Evolutionary conservation across 805 yeast genomes (phyloP).

Genomic region (Blastobotrys parvus): DNA sequence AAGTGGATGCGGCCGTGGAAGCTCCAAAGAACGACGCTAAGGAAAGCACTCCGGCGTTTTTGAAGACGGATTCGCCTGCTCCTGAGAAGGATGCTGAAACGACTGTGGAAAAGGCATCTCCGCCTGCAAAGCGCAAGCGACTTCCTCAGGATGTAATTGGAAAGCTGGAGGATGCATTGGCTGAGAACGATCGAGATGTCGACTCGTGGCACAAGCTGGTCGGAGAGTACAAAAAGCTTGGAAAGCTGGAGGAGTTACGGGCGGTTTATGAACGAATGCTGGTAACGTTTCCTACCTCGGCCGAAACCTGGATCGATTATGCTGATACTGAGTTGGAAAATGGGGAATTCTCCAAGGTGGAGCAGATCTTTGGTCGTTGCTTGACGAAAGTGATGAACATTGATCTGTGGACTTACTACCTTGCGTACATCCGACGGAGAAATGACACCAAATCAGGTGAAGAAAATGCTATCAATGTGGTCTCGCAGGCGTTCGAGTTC

Average conservation of each 20-base stretch:
- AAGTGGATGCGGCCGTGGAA: constrained; percentile 1
- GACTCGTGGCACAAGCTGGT: constrained; percentile 50
- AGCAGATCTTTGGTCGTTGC: constrained; percentile 55
- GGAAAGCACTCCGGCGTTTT: neutral
- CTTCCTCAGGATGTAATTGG: constrained; percentile 45
- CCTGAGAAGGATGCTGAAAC: neutral
- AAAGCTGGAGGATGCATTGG: constrained; percentile 47
- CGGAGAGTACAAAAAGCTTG: constrained; percentile 40
- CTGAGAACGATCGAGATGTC: constrained; percentile 45
- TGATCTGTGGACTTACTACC: constrained; percentile 66
- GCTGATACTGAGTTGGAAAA: constrained; percentile 54
- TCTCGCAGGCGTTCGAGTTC: constrained; percentile 75
- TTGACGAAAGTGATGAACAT: constrained; percentile 56
- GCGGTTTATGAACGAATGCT: constrained; percentile 54
- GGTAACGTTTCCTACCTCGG: constrained; percentile 56
- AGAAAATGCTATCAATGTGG: constrained; percentile 64
- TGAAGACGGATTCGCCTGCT: neutral
- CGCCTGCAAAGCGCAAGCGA: constrained; percentile 20
- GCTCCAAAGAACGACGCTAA: neutral
- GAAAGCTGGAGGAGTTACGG: constrained; percentile 52
- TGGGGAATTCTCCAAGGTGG: constrained; percentile 60
- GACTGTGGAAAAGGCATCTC: neutral
- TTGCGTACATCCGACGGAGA: constrained; percentile 65
- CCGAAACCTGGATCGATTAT: constrained; percentile 67
- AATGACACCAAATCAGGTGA: constrained; percentile 64